Evolutionary conservation across 2,329 filamentous ascomycete genomes (phyloP).

Genomic region (Pezicula radicicola): DNA sequence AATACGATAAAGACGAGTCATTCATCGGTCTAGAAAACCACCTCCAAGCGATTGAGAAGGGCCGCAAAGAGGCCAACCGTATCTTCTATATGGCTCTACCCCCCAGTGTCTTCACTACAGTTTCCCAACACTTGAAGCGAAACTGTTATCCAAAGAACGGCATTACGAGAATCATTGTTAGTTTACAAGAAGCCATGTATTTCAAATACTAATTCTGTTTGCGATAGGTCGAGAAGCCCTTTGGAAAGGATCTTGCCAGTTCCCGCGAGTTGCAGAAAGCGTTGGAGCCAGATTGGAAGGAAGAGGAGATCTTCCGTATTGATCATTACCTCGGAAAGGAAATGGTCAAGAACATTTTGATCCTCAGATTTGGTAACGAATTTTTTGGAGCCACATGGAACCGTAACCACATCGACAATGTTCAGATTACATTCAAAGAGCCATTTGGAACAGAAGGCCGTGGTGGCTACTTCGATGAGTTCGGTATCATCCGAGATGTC

Average conservation of each 20-base stretch:
- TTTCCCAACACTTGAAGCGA: constrained; percentile 94
- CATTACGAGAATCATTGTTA: constrained; percentile 89
- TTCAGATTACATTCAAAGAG: constrained; percentile 99
- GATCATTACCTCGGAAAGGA: constrained; percentile 99
- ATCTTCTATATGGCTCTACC: constrained; percentile 99
- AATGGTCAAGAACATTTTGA: constrained; percentile 99
- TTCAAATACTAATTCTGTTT: constrained; percentile 16
- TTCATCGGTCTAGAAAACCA: constrained; percentile 85
- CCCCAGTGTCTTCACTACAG: constrained; percentile 95
- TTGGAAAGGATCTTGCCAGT: constrained; percentile 93
- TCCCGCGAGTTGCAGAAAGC: constrained; percentile 94
- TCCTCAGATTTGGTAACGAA: constrained; percentile 96
- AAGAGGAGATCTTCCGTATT: constrained; percentile 98
- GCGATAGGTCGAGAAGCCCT: constrained; percentile 91
- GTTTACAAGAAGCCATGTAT: constrained; percentile 28
- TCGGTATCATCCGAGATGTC: constrained; percentile 98
- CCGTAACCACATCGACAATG: constrained; percentile 97
- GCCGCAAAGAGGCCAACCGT: constrained; percentile 78
- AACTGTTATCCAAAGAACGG: constrained; percentile 93
- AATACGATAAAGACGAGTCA: constrained; percentile 96
- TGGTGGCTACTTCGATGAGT: constrained; percentile 98
- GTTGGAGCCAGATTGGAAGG: constrained; percentile 95
- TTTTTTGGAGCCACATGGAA: constrained; percentile 99
- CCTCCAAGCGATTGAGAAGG: constrained; percentile 80
- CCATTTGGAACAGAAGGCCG: constrained; percentile 97